Conservation (phyloP, 108 stramenopile genomes). For the Cyclostephanos tholiformis region DNA sequence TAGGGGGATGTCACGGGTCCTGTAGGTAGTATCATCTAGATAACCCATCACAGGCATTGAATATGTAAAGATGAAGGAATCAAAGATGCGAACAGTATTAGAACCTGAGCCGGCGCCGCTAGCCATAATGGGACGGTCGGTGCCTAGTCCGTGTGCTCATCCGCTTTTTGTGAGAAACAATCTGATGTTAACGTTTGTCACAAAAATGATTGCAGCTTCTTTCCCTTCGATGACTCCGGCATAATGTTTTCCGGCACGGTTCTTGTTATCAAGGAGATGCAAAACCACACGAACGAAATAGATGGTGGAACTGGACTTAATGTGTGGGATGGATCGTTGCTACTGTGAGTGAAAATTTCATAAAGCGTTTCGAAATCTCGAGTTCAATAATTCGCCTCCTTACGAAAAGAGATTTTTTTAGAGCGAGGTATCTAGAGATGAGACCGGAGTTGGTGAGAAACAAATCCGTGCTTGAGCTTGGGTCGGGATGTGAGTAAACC, state of each 20-base stretch:
- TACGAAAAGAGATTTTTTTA: background rate
- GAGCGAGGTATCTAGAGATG: conserved; percentile 36
- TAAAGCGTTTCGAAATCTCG: background rate
- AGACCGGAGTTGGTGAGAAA: conserved; percentile 36
- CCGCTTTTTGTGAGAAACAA: background rate
- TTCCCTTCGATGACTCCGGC: conserved; percentile 34
- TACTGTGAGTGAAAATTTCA: conserved; percentile 42
- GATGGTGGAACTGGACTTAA: conserved; percentile 69
- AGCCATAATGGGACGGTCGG: conserved; percentile 32
- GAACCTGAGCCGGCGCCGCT: conserved; percentile 6
- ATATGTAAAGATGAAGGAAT: conserved; percentile 13
- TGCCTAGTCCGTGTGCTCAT: background rate
- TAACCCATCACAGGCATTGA: too few relatives aligned
- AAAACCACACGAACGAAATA: conserved; percentile 25
- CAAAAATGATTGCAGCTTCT: conserved; percentile 25
- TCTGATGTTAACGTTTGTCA: background rate
- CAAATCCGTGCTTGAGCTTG: conserved; percentile 65
- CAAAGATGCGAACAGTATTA: background rate
- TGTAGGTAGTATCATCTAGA: too few relatives aligned
- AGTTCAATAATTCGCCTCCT: background rate
- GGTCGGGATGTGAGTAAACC: conserved; percentile 54
- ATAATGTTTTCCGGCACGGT: conserved; percentile 28
- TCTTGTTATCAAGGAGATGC: conserved; percentile 40
- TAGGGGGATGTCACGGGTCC: background rate
- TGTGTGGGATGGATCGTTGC: conserved; percentile 75